A percentile compares a stretch with the other conserved stretches of the same genome.
phyloP scores from a whole-genome alignment of 345 rosid genomes.

The Eucalyptus decipiens region DNA sequence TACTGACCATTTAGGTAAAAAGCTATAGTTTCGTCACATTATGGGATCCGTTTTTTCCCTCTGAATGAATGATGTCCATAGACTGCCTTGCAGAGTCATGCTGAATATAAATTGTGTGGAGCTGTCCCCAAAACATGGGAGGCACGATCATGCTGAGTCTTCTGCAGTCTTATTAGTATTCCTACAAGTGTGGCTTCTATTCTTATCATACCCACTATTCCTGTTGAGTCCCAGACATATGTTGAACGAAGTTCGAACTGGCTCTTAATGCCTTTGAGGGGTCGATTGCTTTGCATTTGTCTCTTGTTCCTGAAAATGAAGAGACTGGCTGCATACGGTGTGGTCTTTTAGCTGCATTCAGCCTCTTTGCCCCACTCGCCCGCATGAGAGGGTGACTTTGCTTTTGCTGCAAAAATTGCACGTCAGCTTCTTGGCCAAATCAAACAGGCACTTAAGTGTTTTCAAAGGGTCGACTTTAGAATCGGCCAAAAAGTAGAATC shows the following conservation, averaged over 20 bases:
- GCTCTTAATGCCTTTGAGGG: background rate
- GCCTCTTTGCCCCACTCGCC: background rate
- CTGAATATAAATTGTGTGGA: background rate
- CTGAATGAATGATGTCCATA: background rate
- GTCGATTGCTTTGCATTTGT: background rate
- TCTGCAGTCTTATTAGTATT: background rate
- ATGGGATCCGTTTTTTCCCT: background rate
- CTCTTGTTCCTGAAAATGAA: background rate
- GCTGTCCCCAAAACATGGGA: background rate
- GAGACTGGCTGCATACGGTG: background rate
- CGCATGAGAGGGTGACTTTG: background rate
- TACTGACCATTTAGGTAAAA: background rate
- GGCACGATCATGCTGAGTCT: background rate
- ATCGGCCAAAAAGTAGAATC: background rate
- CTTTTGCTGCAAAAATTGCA: background rate
- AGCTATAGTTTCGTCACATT: background rate
- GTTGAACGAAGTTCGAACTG: background rate
- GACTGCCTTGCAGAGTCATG: background rate
- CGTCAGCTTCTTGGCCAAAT: background rate
- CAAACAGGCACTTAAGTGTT: background rate
- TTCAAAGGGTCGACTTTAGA: background rate
- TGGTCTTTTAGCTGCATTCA: background rate
- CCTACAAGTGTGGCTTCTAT: background rate
- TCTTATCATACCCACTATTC: background rate
- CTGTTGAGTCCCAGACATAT: background rate